These are phyloP conservation scores for Leptomonas seymouri DNA, from an alignment of 208 protist genomes.

Conservation along the genomic window DNA sequence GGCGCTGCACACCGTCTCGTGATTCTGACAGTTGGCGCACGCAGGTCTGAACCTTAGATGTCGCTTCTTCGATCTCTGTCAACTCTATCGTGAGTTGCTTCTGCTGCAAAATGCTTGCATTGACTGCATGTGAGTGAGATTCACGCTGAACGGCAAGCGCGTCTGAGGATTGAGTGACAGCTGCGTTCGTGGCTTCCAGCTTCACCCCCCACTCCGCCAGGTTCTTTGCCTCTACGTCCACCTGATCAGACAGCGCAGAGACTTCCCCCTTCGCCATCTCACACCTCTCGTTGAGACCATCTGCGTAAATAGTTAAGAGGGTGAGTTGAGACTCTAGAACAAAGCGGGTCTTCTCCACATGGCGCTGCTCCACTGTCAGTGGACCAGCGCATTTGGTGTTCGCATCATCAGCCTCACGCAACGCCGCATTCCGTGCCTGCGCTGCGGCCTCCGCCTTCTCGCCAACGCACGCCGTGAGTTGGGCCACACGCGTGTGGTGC, in stretches of 20 bases:
- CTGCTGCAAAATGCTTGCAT: neutral
- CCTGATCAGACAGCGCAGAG: conserved; percentile 16
- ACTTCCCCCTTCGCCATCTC: conserved; percentile 12
- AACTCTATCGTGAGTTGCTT: neutral
- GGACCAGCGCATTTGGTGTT: neutral
- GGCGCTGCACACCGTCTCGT: neutral
- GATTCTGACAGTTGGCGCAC: neutral
- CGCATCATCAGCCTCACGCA: neutral
- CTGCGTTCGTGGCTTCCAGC: neutral
- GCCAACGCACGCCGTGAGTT: neutral
- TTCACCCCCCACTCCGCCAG: conserved; percentile 9
- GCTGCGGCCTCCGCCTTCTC: neutral
- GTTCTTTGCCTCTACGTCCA: conserved; percentile 1
- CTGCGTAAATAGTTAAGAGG: conserved; percentile 4
- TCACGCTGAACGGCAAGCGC: neutral
- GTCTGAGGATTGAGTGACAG: neutral
- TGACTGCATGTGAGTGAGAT: neutral
- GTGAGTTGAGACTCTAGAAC: neutral
- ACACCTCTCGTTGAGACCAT: neutral
- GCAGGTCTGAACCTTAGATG: neutral
- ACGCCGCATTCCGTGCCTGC: conserved; percentile 1
- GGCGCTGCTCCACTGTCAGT: neutral
- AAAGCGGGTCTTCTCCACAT: neutral
- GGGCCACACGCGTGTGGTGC: neutral
- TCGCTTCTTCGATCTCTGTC: neutral